Conservation (phyloP, 2,329 filamentous ascomycete genomes). For the Exophiala lecanii-corni region DNA sequence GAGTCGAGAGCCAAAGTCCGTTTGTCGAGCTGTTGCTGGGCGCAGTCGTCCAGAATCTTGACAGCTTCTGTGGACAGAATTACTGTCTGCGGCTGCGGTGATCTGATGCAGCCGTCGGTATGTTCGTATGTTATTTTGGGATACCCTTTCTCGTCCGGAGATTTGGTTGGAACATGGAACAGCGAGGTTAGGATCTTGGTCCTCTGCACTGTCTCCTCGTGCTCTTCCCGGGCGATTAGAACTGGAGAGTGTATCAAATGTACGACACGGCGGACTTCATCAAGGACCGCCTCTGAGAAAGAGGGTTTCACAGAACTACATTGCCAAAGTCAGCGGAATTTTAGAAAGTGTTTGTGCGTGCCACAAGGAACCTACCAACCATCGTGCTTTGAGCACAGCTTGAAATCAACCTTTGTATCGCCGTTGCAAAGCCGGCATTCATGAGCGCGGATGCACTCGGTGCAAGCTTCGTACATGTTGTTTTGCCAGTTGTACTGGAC, state of each 20-base stretch:
- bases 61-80: conserved; percentile 7
- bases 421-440: conserved; percentile 18
- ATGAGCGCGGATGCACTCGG: conserved; percentile 13
- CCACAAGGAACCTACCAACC: conserved; percentile 8
- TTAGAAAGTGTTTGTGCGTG: not conserved
- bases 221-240: not conserved
- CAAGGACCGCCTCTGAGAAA: conserved; percentile 5
- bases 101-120: conserved; percentile 11
- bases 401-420: conserved; percentile 11
- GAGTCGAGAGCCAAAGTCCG: conserved; percentile 7
- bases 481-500: conserved; percentile 12
- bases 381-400: conserved; percentile 14
- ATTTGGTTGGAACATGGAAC: not conserved
- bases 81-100: conserved; percentile 8
- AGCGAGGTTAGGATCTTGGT: conserved; percentile 7
- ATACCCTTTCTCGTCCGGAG: not conserved
- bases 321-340: not conserved
- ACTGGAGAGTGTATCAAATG: conserved; percentile 14
- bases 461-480: conserved; percentile 13
- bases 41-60: conserved; percentile 8
- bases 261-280: conserved; percentile 10
- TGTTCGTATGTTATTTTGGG: conserved; percentile 12
- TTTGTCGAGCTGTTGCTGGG: conserved; percentile 4
- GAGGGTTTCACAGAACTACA: not conserved
- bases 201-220: conserved; percentile 1